Evolutionary conservation across 1,284 basidiomycete genomes (phyloP).

Genomic region (Baeospora myosura): DNA sequence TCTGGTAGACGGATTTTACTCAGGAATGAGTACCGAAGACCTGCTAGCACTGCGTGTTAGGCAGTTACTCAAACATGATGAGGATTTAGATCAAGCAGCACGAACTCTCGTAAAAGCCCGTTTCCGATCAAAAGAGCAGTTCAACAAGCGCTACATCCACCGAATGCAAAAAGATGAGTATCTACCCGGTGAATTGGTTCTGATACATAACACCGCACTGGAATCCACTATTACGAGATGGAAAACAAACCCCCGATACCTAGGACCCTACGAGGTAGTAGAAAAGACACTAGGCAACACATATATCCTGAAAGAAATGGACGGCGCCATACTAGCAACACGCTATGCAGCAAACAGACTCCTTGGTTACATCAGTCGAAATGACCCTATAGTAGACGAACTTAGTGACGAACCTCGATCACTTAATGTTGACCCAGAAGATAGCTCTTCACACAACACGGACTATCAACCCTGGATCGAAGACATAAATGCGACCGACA

Average conservation of each 20-base stretch:
- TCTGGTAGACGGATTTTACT: constrained; percentile 10
- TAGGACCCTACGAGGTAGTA: not conserved
- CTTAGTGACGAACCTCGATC: too few species aligned
- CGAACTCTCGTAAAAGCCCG: not conserved
- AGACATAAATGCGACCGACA: too few species aligned
- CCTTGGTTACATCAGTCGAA: constrained; percentile 4
- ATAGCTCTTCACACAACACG: too few species aligned
- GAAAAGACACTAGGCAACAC: not conserved
- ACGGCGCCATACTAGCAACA: not conserved
- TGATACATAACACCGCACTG: not conserved
- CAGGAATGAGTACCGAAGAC: constrained; percentile 10
- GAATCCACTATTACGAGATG: not conserved
- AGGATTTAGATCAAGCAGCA: not conserved
- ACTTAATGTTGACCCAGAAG: too few species aligned
- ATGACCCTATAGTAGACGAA: not conserved
- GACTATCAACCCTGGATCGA: too few species aligned
- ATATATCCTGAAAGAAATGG: not conserved
- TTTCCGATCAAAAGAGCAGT: not conserved
- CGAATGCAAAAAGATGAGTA: not conserved
- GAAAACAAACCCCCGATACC: not conserved
- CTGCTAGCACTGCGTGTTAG: constrained; percentile 12
- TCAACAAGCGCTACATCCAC: not conserved
- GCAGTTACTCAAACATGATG: constrained; percentile 8
- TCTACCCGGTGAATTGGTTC: not conserved
- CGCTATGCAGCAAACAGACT: not conserved